phyloP scores from a whole-genome alignment of 345 rosid genomes.

The Populus ilicifolia region DNA sequence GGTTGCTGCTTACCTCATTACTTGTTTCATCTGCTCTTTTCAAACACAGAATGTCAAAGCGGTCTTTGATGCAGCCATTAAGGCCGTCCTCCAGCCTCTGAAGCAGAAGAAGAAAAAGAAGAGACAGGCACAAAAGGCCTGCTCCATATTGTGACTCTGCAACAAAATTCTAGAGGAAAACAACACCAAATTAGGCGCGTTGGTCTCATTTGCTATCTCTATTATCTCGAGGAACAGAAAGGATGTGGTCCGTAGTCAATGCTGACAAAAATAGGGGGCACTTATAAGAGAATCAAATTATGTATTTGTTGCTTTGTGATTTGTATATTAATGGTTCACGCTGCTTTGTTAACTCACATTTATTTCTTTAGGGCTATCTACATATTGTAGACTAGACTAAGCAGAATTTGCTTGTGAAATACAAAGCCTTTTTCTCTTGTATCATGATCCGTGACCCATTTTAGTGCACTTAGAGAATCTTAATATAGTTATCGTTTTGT shows the following conservation, averaged over 20 bases:
- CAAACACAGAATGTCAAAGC: slow-evolving; percentile 46
- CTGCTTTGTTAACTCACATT: slow-evolving; percentile 20
- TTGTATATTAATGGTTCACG: slow-evolving; percentile 36
- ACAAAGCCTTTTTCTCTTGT: slow-evolving; percentile 14
- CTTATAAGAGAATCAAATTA: slow-evolving; percentile 23
- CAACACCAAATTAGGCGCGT: slow-evolving; percentile 19
- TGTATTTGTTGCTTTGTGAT: slow-evolving; percentile 20
- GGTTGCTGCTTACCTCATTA: neutral
- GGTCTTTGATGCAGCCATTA: slow-evolving; percentile 55
- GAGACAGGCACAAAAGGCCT: slow-evolving; percentile 38
- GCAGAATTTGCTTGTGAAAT: slow-evolving; percentile 6
- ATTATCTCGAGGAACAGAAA: slow-evolving; percentile 19
- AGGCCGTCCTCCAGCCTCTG: slow-evolving; percentile 54
- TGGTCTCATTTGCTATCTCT: slow-evolving; percentile 13
- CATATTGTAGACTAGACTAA: slow-evolving; percentile 8
- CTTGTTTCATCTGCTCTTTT: neutral
- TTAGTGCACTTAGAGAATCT: slow-evolving; percentile 13
- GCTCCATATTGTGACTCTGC: slow-evolving; percentile 41
- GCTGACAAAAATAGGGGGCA: slow-evolving; percentile 40
- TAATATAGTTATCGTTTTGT: slow-evolving; percentile 7
- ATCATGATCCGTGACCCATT: slow-evolving; percentile 18
- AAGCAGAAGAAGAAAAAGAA: slow-evolving; percentile 48
- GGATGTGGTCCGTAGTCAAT: slow-evolving; percentile 34
- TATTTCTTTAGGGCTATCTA: slow-evolving; percentile 18
- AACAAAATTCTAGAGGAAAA: slow-evolving; percentile 11